Base-by-base conservation (phyloP, 2,329 filamentous ascomycete species). In the Botryosphaeria agaves region DNA sequence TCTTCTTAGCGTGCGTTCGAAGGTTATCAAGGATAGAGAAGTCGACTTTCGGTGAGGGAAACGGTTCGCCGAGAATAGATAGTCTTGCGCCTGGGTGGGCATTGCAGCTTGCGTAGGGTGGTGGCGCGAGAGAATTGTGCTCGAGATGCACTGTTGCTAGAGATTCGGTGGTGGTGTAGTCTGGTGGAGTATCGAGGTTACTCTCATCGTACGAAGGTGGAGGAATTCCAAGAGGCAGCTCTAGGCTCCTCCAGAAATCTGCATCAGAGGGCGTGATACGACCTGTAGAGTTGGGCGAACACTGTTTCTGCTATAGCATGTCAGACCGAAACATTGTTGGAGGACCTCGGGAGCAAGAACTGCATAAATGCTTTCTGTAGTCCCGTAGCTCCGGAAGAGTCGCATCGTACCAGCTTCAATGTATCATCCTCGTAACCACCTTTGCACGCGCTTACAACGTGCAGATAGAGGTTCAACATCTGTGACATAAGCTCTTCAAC, bases 1-100 rank as follows among this genome's bases (percentile, higher is more conserved):
- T 58, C 38, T 61, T 61, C 51, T 76, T 76, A 18, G 59, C 62
- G 43, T 75, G 63, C 30, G 59, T 48, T 20, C 51, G 53, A 36
- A 61, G 41, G 19, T 57, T 52, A 61, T 69, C 29, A 60, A 65
- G 25, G 16, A 61, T 67, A 14, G 57, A 56, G 34, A 78, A 69
- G 43, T 80, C 72, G 30, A 80, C 53, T 18, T 56, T 51, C 14
- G 55, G 44, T 23, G 53, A 47, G 40, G 55, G 51, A 21, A 47
- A 53, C n/a, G 62, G 63, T 38, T 69, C 62, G 24, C 39, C 38
- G 19, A 71, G 51, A 5, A 69, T 41, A 5, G 18, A 23, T 15
- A 18, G 19, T 14, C 25, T n/a, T 23, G 15, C 21, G 18, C 17
- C 14, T 26, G 18, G 9, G 32, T 17, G 15, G 7, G 15, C 19